Conservation (phyloP, 1,284 basidiomycete genomes). For the Moesziomyces sp. region DNA sequence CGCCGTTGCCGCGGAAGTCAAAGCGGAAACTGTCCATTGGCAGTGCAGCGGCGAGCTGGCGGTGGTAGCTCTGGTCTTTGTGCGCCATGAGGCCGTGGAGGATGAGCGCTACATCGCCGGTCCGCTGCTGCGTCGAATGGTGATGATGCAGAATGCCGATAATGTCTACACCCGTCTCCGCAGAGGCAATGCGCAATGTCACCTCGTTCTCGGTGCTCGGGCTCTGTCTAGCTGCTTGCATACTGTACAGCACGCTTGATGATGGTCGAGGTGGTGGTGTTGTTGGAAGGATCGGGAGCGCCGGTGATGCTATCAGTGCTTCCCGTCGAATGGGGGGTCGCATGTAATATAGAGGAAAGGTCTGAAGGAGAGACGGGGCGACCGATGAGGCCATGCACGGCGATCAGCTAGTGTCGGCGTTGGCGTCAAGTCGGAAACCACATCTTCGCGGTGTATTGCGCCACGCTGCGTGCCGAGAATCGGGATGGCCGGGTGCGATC, state of each 20-base stretch:
- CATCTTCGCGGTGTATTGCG: too few species aligned
- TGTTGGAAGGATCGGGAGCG: not conserved
- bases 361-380: too few species aligned
- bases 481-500: too few species aligned
- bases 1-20: constrained; percentile 74
- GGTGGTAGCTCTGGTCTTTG: constrained; percentile 79
- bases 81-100: constrained; percentile 42
- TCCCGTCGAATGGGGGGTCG: too few species aligned
- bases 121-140: not conserved
- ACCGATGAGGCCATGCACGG: too few species aligned
- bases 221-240: not conserved
- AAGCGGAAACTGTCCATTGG: constrained; percentile 82
- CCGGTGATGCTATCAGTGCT: too few species aligned
- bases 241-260: not conserved
- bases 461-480: too few species aligned
- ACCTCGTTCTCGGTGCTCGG: not conserved
- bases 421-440: too few species aligned
- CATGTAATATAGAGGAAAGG: too few species aligned
- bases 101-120: constrained; percentile 22
- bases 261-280: not conserved
- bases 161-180: constrained; percentile 1
- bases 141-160: constrained; percentile 3
- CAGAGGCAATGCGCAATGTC: constrained; percentile 2
- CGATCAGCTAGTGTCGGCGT: too few species aligned
- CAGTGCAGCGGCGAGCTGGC: constrained; percentile 74